Evolutionary conservation across 331 rosid species (phyloP).

Genomic region (Stylosanthes scabra): DNA sequence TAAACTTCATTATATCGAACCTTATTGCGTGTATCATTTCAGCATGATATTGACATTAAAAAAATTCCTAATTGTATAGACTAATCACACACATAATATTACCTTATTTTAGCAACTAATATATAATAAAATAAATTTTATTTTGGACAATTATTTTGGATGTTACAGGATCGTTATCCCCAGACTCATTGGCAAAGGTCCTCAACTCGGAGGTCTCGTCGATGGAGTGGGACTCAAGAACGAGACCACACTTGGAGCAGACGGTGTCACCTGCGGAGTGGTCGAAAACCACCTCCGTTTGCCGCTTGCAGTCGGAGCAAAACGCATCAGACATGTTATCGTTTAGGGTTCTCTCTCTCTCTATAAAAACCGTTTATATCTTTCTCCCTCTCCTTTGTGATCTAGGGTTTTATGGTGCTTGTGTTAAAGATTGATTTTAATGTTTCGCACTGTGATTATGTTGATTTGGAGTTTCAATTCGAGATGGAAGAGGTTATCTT

Average conservation of each 20-base stretch:
- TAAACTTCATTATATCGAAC: too few species aligned
- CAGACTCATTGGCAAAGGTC: conserved; percentile 90
- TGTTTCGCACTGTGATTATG: too few species aligned
- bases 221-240: conserved; percentile 92
- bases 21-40: too few species aligned
- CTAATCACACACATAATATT: too few species aligned
- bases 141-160: too few species aligned
- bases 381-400: background rate
- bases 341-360: background rate
- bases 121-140: too few species aligned
- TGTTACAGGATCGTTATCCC: too few species aligned
- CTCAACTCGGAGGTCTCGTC: conserved; percentile 98
- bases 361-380: background rate
- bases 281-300: conserved; percentile 90
- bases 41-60: too few species aligned
- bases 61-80: too few species aligned
- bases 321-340: conserved; percentile 73
- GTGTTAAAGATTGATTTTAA: too few species aligned
- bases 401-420: too few species aligned
- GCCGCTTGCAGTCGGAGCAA: conserved; percentile 91
- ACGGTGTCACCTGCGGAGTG: conserved; percentile 95
- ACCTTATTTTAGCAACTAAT: too few species aligned
- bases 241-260: conserved; percentile 96
- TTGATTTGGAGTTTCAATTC: background rate
- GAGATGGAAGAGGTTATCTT: background rate